These are phyloP conservation scores for Diaporthe sp. DNA, from an alignment of 2,329 filamentous ascomycete species.

Conservation along the genomic window DNA sequence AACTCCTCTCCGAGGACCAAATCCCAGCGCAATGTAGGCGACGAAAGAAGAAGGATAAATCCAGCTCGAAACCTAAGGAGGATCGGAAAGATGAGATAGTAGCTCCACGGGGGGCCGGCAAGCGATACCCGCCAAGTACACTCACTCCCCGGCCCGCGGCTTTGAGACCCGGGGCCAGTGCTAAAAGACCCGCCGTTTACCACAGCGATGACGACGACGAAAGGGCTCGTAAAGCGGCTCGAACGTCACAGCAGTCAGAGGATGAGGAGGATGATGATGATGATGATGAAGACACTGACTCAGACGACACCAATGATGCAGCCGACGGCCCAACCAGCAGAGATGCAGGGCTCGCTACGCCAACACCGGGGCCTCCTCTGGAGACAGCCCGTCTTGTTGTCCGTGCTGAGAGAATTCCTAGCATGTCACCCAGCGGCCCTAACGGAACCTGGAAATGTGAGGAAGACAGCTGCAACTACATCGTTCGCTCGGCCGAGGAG, in stretches of 20 bases:
- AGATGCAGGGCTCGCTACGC: conserved; percentile 18
- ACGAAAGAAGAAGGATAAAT: conserved; percentile 37
- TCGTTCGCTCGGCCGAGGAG: conserved; percentile 73
- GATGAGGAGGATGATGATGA: conserved; percentile 46
- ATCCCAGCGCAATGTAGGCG: conserved; percentile 44
- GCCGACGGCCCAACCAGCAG: conserved; percentile 24
- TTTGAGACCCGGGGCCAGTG: conserved; percentile 25
- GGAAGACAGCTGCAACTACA: conserved; percentile 72
- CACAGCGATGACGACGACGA: conserved; percentile 55
- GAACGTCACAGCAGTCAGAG: conserved; percentile 50
- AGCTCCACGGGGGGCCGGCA: conserved; percentile 18
- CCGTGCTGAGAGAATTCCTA: conserved; percentile 63
- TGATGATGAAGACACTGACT: conserved; percentile 38
- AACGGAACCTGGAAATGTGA: conserved; percentile 76
- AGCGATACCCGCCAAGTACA: conserved; percentile 37
- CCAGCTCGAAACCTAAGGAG: not conserved
- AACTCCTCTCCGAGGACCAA: conserved; percentile 43
- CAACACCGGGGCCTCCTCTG: conserved; percentile 40
- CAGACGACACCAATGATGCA: conserved; percentile 40
- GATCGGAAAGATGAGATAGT: not conserved
- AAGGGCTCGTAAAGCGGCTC: conserved; percentile 49
- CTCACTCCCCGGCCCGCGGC: conserved; percentile 29
- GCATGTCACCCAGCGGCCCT: conserved; percentile 64
- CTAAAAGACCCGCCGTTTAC: conserved; percentile 43
- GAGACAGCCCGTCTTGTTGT: conserved; percentile 58